Conservation (phyloP, 768 basidiomycete genomes). For the Lyophyllum semitale region DNA sequence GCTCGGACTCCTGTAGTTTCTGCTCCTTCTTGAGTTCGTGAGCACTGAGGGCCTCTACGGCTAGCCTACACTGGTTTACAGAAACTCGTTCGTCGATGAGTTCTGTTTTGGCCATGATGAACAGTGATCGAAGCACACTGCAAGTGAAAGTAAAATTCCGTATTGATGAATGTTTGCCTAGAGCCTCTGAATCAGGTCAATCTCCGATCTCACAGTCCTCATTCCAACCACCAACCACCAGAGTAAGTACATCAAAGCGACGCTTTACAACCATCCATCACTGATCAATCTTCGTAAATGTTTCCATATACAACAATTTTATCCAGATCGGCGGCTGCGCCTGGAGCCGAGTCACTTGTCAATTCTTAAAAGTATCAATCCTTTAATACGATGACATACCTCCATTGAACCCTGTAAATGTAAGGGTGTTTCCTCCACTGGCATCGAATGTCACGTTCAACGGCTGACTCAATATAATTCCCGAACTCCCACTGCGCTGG, state of each 20-base stretch:
- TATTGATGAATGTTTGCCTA: constrained; percentile 20
- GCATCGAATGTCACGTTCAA: constrained; percentile 26
- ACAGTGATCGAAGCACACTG: neutral
- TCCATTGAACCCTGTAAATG: constrained; percentile 23
- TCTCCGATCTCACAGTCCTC: no score
- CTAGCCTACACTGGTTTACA: constrained; percentile 69
- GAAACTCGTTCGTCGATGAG: constrained; percentile 77
- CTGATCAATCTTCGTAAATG: constrained; percentile 19
- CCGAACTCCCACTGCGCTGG: constrained; percentile 22
- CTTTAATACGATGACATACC: constrained; percentile 12
- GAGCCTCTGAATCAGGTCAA: neutral
- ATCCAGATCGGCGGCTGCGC: constrained; percentile 22
- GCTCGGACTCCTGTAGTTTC: constrained; percentile 70
- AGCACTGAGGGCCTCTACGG: constrained; percentile 75
- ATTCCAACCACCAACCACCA: no score
- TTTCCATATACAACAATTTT: constrained; percentile 25
- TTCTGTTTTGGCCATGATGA: constrained; percentile 45
- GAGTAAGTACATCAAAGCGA: no score
- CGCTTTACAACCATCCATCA: neutral
- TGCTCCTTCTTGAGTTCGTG: constrained; percentile 67
- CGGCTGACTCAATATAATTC: constrained; percentile 27
- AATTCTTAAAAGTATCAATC: neutral
- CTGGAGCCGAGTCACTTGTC: constrained; percentile 12
- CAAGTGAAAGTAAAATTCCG: constrained; percentile 13
- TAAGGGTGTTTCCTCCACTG: constrained; percentile 21